These are phyloP conservation scores for Trifolium pratense DNA, from an alignment of 306 rosid genomes.

Conservation along the genomic window DNA sequence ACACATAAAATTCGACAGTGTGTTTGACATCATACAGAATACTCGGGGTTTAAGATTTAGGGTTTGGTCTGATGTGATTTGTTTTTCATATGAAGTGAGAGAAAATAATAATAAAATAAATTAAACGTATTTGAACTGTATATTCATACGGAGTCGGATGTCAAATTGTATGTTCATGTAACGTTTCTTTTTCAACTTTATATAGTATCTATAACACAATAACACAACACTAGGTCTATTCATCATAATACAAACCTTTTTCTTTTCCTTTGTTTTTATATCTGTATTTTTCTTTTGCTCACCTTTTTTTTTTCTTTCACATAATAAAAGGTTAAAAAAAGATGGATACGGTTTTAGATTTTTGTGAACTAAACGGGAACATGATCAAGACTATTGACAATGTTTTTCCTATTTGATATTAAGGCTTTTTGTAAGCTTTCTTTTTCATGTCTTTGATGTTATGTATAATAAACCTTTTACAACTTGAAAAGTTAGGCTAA, in stretches of 20 bases:
- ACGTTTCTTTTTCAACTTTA: not conserved
- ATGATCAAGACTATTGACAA: conserved; percentile 22
- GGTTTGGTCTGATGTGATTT: too few relatives aligned
- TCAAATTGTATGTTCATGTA: too few relatives aligned
- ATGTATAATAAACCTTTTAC: conserved; percentile 20
- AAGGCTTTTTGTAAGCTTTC: not conserved
- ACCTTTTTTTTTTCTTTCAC: conserved; percentile 23
- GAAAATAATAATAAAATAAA: too few relatives aligned
- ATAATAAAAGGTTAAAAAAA: conserved; percentile 1
- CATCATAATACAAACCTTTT: not conserved
- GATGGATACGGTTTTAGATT: conserved; percentile 13
- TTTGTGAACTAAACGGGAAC: conserved; percentile 2
- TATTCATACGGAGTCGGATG: not conserved
- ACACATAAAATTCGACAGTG: too few relatives aligned
- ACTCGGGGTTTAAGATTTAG: too few relatives aligned
- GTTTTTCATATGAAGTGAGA: too few relatives aligned
- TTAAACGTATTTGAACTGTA: too few relatives aligned
- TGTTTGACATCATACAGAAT: too few relatives aligned
- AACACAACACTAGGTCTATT: conserved; percentile 1
- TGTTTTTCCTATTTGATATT: conserved; percentile 2
- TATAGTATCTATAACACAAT: not conserved
- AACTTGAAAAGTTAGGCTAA: conserved; percentile 19
- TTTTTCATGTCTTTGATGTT: conserved; percentile 12
- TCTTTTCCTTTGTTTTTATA: not conserved
- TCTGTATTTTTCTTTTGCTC: not conserved